Percentiles rank a stretch among this genome's conserved stretches.
Evolutionary conservation across 1,139 yeast species (phyloP).

Genomic region (Blastobotrys aristatus): DNA sequence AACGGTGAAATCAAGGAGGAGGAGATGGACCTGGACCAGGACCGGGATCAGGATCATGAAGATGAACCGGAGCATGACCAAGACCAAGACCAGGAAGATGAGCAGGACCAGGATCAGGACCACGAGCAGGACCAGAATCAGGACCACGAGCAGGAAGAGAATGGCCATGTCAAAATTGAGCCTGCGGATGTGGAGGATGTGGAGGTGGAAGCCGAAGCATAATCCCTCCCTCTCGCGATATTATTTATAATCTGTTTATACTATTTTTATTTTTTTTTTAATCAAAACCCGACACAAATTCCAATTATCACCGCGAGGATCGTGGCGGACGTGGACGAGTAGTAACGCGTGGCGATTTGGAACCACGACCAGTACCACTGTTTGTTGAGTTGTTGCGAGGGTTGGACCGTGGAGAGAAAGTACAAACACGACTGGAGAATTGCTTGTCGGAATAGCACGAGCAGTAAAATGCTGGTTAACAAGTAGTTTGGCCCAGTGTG

Average conservation of each 20-base stretch:
- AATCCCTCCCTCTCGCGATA: not conserved
- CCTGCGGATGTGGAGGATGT: not conserved
- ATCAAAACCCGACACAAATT: conserved; percentile 6
- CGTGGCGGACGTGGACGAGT: conserved; percentile 5
- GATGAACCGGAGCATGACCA: conserved; percentile 3
- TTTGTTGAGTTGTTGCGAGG: not conserved
- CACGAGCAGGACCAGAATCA: not conserved
- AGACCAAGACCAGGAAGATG: not conserved
- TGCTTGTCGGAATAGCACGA: not conserved
- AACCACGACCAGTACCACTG: not conserved
- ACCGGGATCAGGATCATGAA: not conserved
- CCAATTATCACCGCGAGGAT: conserved; percentile 8
- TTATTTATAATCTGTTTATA: not conserved
- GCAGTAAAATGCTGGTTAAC: not conserved
- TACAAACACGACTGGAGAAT: not conserved
- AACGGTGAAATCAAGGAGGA: not conserved
- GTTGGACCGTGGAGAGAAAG: not conserved
- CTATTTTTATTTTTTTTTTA: not conserved
- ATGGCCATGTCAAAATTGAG: not conserved
- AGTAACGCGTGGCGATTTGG: not conserved
- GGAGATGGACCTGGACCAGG: not conserved
- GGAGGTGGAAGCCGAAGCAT: not conserved
- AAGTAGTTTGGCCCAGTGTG: not conserved
- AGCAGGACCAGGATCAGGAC: conserved; percentile 3
- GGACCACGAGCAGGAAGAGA: not conserved